Evolutionary conservation across 2,329 filamentous ascomycete genomes (phyloP), one percentile per base, ranked within the genome.

Genomic region (Neocucurbitaria cava): DNA sequence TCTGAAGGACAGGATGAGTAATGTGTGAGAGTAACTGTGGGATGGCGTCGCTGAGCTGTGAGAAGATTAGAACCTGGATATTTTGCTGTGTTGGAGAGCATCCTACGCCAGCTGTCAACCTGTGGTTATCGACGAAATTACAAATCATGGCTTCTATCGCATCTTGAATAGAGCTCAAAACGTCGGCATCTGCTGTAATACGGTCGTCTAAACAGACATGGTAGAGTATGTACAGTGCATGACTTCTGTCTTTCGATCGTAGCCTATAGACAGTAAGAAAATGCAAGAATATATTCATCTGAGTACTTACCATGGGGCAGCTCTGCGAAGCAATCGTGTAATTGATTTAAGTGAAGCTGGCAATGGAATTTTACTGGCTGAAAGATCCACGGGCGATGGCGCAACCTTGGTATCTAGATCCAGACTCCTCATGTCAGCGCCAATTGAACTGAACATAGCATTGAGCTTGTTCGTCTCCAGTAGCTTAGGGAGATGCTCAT

Each of bases 371-470:
- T 49, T 59, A 3, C 52, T 49, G 41, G 49, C 62, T 54, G 51
- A 21, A 23, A 52, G 49, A 23, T 40, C 33, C 20, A 57, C 52
- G 44, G 42, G 48, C 23, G 36, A 30, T 17, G 58, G 63, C 5
- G 33, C 15, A 26, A 68, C 18, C 9, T 58, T 33, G 15, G 42
- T 26, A 18, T 35, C 35, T 5, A 41, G 20, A 4, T 54, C 45
- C 5, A 65, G 30, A 11, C 23, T 49, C 23, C 49, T 35, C 20
- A 62, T 33, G 3, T 58, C 52, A 36, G 85, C 87, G 3, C 88
- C 88, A 5, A 92, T 69, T 15, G 76, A 76, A 46, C 74, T 72
- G 57, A 93, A 89, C 10, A 91, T 74, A 5, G 76, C 69, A 46
- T 84, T 66, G 10, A 84, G 69, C 44, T 75, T 68, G 24, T 64